phyloP scores from a whole-genome alignment of 306 rosid genomes.

The Gastrolobium bilobum region DNA sequence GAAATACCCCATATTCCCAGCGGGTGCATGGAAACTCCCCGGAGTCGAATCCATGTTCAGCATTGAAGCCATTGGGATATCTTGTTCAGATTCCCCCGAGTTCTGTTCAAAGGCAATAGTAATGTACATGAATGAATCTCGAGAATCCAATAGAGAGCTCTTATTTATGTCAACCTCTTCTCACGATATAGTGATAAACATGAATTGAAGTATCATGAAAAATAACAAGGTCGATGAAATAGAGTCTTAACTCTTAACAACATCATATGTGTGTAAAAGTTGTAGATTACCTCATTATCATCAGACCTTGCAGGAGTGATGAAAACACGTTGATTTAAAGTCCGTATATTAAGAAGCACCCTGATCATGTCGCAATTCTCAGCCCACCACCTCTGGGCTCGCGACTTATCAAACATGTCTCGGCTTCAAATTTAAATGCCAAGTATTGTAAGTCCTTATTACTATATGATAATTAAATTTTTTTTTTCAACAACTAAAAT shows the following conservation, averaged over 20 bases:
- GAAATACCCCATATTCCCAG: slow-evolving; percentile 7
- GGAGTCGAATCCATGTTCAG: slow-evolving; percentile 61
- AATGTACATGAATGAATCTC: not conserved
- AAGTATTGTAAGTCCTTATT: slow-evolving; percentile 48
- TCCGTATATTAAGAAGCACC: slow-evolving; percentile 92
- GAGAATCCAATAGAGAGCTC: not conserved
- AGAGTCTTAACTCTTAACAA: not conserved
- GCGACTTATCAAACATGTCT: slow-evolving; percentile 85
- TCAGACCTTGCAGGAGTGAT: slow-evolving; percentile 80
- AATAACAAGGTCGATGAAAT: not conserved
- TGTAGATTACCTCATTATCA: slow-evolving; percentile 83
- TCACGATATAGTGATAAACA: too few species aligned
- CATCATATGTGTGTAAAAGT: not conserved
- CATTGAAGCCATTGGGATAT: slow-evolving; percentile 65
- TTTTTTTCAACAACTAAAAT: slow-evolving; percentile 38
- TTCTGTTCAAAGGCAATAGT: slow-evolving; percentile 44
- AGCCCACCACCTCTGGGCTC: slow-evolving; percentile 96
- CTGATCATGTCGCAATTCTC: slow-evolving; percentile 88
- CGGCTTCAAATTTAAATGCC: slow-evolving; percentile 72
- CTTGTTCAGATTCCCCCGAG: slow-evolving; percentile 65
- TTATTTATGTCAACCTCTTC: too few species aligned
- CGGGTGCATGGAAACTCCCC: slow-evolving; percentile 10
- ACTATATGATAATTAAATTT: slow-evolving; percentile 19
- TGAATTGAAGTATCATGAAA: not conserved
- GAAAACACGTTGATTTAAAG: slow-evolving; percentile 79